Evolutionary conservation across 306 rosid species (phyloP).

Genomic region (Rosa lucieae): DNA sequence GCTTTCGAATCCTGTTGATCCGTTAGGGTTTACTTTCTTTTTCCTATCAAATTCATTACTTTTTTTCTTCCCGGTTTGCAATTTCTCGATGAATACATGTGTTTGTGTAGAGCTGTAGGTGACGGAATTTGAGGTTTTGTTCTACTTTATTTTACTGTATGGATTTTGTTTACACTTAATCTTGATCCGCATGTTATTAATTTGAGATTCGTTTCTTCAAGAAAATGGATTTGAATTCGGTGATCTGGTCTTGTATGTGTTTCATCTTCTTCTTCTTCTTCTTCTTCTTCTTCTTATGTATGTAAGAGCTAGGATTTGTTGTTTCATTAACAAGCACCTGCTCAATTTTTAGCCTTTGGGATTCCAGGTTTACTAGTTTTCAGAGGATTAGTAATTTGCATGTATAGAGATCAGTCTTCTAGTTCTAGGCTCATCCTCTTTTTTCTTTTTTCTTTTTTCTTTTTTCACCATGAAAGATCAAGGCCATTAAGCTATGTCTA

Average conservation of each 20-base stretch:
- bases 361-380: not conserved
- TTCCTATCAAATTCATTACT: not conserved
- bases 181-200: constrained; percentile 7
- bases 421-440: no score
- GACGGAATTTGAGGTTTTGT: not conserved
- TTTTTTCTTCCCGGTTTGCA: not conserved
- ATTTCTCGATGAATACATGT: not conserved
- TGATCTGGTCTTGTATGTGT: constrained; percentile 3
- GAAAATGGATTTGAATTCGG: not conserved
- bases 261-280: not conserved
- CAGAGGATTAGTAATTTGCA: not conserved
- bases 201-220: not conserved
- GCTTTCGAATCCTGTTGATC: not conserved
- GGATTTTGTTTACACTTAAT: not conserved
- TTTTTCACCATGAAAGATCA: no score
- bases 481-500: not conserved
- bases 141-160: not conserved
- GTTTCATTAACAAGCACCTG: not conserved
- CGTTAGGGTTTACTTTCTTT: not conserved
- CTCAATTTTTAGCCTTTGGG: not conserved
- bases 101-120: not conserved
- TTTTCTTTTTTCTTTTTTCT: no score
- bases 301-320: no score
- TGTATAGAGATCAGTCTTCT: not conserved
- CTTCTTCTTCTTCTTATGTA: not conserved